These are phyloP conservation scores for Dipodascopsis uninucleata DNA, from an alignment of 805 yeast genomes.

Conservation along the genomic window DNA sequence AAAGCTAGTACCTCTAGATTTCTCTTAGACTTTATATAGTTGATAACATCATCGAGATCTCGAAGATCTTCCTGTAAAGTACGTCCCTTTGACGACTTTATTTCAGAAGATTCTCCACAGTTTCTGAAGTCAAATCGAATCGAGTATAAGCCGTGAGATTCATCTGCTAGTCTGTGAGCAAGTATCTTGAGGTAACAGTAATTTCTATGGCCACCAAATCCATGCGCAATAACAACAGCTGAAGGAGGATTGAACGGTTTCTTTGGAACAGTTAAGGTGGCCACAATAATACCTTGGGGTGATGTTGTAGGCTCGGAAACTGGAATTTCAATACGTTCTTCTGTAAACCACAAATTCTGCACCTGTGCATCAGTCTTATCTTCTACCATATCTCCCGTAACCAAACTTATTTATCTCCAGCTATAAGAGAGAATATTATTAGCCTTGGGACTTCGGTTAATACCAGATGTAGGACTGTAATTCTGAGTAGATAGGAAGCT, in stretches of 20 bases:
- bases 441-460: too few species aligned
- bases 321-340: background rate
- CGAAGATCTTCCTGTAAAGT: slow-evolving; percentile 59
- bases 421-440: too few species aligned
- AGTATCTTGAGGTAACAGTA: slow-evolving; percentile 66
- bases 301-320: slow-evolving; percentile 15
- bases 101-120: slow-evolving; percentile 71
- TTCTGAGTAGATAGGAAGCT: too few species aligned
- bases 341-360: too few species aligned
- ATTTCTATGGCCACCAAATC: slow-evolving; percentile 79
- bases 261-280: slow-evolving; percentile 15
- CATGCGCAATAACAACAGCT: slow-evolving; percentile 69
- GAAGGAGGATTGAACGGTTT: slow-evolving; percentile 18
- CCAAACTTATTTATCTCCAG: too few species aligned
- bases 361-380: too few species aligned
- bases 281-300: slow-evolving; percentile 11
- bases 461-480: too few species aligned
- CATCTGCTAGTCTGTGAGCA: slow-evolving; percentile 56
- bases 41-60: slow-evolving; percentile 54
- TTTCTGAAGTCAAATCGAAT: slow-evolving; percentile 82
- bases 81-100: slow-evolving; percentile 42
- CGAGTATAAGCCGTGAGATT: slow-evolving; percentile 54
- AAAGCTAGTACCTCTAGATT: slow-evolving; percentile 52
- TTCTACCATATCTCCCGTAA: too few species aligned
- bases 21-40: slow-evolving; percentile 33